Conservation (phyloP, 1,284 basidiomycete genomes). For the Ganoderma leucocontextum region DNA sequence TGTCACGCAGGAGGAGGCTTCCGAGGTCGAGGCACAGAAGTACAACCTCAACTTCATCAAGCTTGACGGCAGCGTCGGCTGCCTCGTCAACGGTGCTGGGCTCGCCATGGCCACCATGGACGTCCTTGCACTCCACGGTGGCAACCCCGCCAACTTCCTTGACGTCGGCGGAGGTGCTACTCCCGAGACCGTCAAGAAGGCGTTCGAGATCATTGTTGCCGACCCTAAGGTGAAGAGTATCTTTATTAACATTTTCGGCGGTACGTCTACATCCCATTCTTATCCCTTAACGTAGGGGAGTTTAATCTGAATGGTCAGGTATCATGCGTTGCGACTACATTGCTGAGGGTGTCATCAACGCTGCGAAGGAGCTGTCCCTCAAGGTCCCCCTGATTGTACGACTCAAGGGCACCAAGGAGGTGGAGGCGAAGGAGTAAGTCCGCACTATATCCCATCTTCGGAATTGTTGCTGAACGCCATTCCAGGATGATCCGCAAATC, state of each 20-base stretch:
- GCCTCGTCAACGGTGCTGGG: slow-evolving; percentile 98
- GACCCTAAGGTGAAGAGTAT: slow-evolving; percentile 97
- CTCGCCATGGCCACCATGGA: slow-evolving; percentile 99
- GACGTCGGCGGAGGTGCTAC: slow-evolving; percentile 99
- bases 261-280: slow-evolving; percentile 41
- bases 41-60: slow-evolving; percentile 99
- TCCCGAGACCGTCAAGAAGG: slow-evolving; percentile 98
- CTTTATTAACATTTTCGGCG: slow-evolving; percentile 98
- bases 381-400: slow-evolving; percentile 92
- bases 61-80: slow-evolving; percentile 97
- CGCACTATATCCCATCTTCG: neutral
- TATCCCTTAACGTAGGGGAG: neutral
- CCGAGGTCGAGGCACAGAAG: slow-evolving; percentile 95
- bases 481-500: slow-evolving; percentile 90
- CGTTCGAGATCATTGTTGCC: slow-evolving; percentile 93
- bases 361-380: slow-evolving; percentile 90
- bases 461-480: slow-evolving; percentile 10
- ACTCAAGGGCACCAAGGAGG: slow-evolving; percentile 96
- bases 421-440: slow-evolving; percentile 91
- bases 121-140: slow-evolving; percentile 93
- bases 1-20: slow-evolving; percentile 94
- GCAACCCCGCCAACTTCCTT: slow-evolving; percentile 97
- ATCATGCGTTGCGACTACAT: slow-evolving; percentile 99
- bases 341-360: slow-evolving; percentile 98
- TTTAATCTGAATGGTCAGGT: slow-evolving; percentile 49